Percentiles rank a stretch among this genome's conserved stretches.
These are phyloP conservation scores for Cutaneotrichosporon mucoides DNA, from an alignment of 1,284 basidiomycete genomes.

Conservation along the genomic window DNA sequence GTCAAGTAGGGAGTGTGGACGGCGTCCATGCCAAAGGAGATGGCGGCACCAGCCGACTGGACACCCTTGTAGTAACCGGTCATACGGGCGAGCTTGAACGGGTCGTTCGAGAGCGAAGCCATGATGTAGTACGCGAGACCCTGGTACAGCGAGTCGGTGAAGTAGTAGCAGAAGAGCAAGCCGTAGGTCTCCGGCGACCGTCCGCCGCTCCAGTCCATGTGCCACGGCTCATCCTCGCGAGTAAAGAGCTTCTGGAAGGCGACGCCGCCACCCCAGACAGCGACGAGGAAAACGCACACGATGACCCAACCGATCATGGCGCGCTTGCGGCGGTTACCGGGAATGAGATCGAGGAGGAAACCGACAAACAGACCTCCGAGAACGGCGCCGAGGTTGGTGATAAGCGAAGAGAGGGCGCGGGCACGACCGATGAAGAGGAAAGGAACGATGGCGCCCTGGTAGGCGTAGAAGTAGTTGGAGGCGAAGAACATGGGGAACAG, in stretches of 20 bases:
- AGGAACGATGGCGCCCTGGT: conserved; percentile 38
- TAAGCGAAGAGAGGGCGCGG: conserved; percentile 35
- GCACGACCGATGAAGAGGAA: conserved; percentile 38
- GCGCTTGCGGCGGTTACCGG: conserved; percentile 31
- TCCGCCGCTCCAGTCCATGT: conserved; percentile 7
- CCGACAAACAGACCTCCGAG: conserved; percentile 42
- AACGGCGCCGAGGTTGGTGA: conserved; percentile 37
- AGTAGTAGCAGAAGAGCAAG: conserved; percentile 33
- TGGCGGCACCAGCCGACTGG: conserved; percentile 47
- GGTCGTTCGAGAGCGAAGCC: conserved; percentile 31
- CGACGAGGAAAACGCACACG: conserved; percentile 25
- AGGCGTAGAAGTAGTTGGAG: conserved; percentile 40
- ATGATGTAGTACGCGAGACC: conserved; percentile 44
- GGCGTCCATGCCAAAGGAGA: conserved; percentile 56
- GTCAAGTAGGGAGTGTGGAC: conserved; percentile 42
- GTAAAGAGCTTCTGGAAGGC: conserved; percentile 29
- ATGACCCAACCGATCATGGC: conserved; percentile 31
- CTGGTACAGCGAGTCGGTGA: conserved; percentile 46
- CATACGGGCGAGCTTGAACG: conserved; percentile 44
- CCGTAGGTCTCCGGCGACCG: conserved; percentile 8
- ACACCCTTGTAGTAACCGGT: conserved; percentile 48
- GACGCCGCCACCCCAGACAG: conserved; percentile 39
- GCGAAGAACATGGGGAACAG: conserved; percentile 42
- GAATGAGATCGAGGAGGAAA: conserved; percentile 34
- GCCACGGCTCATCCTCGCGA: conserved; percentile 1